Evolutionary conservation across 331 rosid genomes (phyloP), one percentile per base, ranked within the genome.

Genomic region (Saraca asoca): DNA sequence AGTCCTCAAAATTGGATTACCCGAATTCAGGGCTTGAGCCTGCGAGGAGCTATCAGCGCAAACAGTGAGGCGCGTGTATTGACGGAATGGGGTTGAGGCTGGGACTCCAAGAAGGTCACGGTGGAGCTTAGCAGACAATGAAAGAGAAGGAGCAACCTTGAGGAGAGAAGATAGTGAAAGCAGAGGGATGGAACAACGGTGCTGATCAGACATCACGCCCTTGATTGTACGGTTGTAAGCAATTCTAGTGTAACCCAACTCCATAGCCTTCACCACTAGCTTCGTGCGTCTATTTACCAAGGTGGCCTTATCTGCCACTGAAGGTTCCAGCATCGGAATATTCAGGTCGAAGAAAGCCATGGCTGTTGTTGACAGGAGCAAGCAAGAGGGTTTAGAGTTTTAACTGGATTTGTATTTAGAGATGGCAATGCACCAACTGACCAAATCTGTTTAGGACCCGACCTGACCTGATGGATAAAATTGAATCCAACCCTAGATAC

Each of bases 301-400:
- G n/a, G n/a, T n/a, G n/a, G n/a, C n/a, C 54, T 81, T 87, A 8
- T 16, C 77, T 29, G 81, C 39, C 8, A 72, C 66, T 5, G 79
- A 70, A 14, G 83, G 42, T 37, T 85, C 85, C 0, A 64, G 64
- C 71, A 76, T 84, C 5, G 97, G 91, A 5, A 93, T 70, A 78
- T 81, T 82, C 1, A 90, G 88, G 80, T 87, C 97, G 84, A 90
- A 90, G 96, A 84, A 90, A 5, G 80, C 95, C 96, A 93, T 87
- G 66, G 56, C 50, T 44, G 24, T n/a, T n/a, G n/a, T 9, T 16
- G 53, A 52, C 53, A 33, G 2, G 11, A 5, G 54, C 42, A 12
- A 9, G 33, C 2, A 38, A 7, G 20, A 2, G 73, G n/a, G n/a
- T n/a, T 77, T 63, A 54, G 58, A 13, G 34, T 3, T 11, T 16